Base-by-base conservation (phyloP, 768 basidiomycete genomes). In the Sarcodon sp. region DNA sequence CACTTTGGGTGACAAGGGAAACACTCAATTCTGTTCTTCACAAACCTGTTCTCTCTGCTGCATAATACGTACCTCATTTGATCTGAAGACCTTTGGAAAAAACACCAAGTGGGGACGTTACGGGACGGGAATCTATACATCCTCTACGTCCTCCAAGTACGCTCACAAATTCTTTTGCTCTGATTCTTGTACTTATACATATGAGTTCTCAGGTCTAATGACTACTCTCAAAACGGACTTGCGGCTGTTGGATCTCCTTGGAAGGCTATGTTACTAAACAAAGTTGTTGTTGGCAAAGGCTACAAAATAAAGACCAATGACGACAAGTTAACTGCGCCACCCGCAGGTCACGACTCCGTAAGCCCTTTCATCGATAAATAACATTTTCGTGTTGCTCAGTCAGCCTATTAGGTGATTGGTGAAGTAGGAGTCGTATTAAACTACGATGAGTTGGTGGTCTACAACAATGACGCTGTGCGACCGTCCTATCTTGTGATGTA, bases 71-170 rank as follows among this genome's bases (percentile, higher is more conserved):
- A 77, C 76, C 0, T 83, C 82, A 4, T 84, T 73, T 49, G 78
- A 81, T 55, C 57, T 85, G 52, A 70, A 68, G 47, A 66, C 77
- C 9, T 80, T 73, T 56, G 80, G 80, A 9, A 80, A 77, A 64
- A 81, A 82, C 66, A 80, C 79, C 3, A 77, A 78, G 12, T 83
- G 80, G 78, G 83, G 82, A 56, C 75, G 80, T 77, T 75, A 83
- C 45, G 82, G 82, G 21, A 73, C 74, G 35, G 82, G 82, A 21
- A 79, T 83, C 37, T 84, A 83, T 57, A 83, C 81, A 1, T 81
- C 80, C 5, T 79, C 79, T n/a, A 84, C 82, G 1, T 83, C 83
- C n/a, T 84, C 82, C 6, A 84, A 84, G 73, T 77, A 48, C 49
- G 72, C 52, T 3, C 5, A 34, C 3, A 3, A 21, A 13, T 33